Base-by-base conservation (phyloP, 257 asterid species). In the Agastache rugosa region DNA sequence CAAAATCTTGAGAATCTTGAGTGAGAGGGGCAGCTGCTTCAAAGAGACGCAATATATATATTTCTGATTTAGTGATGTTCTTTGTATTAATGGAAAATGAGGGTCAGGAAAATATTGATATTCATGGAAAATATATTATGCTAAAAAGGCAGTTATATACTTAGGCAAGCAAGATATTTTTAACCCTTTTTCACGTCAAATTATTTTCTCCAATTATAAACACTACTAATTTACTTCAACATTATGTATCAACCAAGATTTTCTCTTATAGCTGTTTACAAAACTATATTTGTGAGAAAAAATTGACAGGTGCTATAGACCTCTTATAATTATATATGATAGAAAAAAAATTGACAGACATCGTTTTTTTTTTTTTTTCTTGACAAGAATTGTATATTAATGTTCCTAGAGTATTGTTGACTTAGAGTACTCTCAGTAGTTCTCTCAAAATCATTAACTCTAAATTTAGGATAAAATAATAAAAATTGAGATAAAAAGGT, bases 1-100 rank as follows among this genome's bases (percentile, higher is more conserved):
- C 48, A 37, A 41, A 61, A 48, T 78, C 47, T 63, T 41, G 77
- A 65, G 68, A 77, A 71, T 77, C 75, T 73, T 73, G 55, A 68
- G 41, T 59, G 75, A 58, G 66, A 59, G 23, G 8, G 22, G 44
- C 17, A 9, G 55, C 12, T 65, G 29, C 73, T 70, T 42, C 44
- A 71, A 71, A 29, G 25, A 48, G 42, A 41, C 1, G 41, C 8
- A 35, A 65, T 1, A 45, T 17, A 45, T 17, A 8, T 8, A 19
- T 54, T 54, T 54, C 61, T 54, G 31, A 54, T 19, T 54, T 19
- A 54, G 67, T 60, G 67, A 8, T 53, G 47, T 75, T 42, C 11
- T 31, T 45, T 34, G 60, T 63, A 70, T 63, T 74, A 79, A 63
- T 63, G 77, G 69, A 69, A 79, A 63, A 63, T 63, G 23, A 56